Base-by-base conservation (phyloP, 257 asterid species). In the Przewalskia tangutica region DNA sequence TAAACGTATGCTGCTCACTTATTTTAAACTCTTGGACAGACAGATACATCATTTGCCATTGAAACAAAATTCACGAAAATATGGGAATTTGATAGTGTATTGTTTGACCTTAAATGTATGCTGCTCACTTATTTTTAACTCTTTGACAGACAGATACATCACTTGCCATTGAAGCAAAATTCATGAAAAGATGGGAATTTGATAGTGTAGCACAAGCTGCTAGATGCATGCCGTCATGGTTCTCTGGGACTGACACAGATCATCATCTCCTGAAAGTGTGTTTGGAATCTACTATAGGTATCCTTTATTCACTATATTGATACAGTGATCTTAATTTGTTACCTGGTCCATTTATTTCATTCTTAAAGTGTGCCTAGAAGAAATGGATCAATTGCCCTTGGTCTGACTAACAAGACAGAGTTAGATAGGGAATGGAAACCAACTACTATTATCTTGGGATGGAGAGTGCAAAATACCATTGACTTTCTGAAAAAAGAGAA, bases 171-270 rank as follows among this genome's bases (percentile, higher is more conserved):
- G 99, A 96, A 90, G 85, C 98, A 82, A 96, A 91, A 89, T 82
- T 89, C 82, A 93, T 94, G 99, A 93, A 91, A 86, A 88, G 99
- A 89, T 96, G 98, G 99, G 98, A 94, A 85, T 96, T 96, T 68
- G 99, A 96, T 83, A 94, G 97, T 83, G 84, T 94, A 84, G 81
- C 90, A 53, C 97, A 94, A 82, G 97, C 98, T 82, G 89, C 89
- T 59, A 86, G 87, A 79, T 90, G 86, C 84, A 85, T 93, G 83
- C 81, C 89, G 71, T 84, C 89, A 59, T 96, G 99, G 99, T 96
- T 92, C 86, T 92, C 93, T 10, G 99, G 99, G 82, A 90, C 97
- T 70, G 67, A 3, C 71, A 46, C 81, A 12, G 99, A 96, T 81
- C 91, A 65, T 86, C 83, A 58, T 85, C 88, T 91, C 80, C 86